Conservation (phyloP, 1,284 basidiomycete species). For the Boletus hoseneyae region DNA sequence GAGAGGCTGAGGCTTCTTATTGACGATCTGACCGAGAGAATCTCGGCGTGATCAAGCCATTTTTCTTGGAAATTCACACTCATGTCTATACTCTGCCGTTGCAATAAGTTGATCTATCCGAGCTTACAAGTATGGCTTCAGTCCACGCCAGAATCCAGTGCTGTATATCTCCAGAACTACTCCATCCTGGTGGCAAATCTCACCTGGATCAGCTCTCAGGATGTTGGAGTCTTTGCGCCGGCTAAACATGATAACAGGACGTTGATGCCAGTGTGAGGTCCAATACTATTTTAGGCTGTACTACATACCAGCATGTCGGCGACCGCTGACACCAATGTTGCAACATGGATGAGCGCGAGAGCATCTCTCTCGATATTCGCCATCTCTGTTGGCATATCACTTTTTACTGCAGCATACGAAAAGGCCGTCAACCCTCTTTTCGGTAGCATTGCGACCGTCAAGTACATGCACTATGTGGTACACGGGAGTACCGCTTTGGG, state of each 20-base stretch:
- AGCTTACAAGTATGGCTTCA: neutral
- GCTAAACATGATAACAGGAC: too few species aligned
- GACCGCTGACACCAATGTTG: conserved; percentile 1
- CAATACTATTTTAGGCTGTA: too few species aligned
- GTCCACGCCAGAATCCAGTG: neutral
- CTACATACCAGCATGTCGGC: conserved; percentile 16
- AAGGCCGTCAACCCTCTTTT: conserved; percentile 44
- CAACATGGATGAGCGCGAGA: conserved; percentile 15
- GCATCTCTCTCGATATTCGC: conserved; percentile 29
- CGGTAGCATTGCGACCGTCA: conserved; percentile 35
- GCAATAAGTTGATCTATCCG: too few species aligned
- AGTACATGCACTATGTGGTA: conserved; percentile 40
- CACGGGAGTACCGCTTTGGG: conserved; percentile 36
- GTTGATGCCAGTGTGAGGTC: too few species aligned
- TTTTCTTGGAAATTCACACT: neutral
- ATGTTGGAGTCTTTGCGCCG: too few species aligned
- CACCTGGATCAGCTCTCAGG: too few species aligned
- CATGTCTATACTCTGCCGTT: too few species aligned
- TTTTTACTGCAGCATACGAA: conserved; percentile 42
- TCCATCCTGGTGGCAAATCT: too few species aligned
- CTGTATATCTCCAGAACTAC: neutral
- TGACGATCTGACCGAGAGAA: conserved; percentile 36
- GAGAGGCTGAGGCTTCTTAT: conserved; percentile 44
- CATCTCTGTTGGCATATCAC: conserved; percentile 35
- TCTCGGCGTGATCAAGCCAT: conserved; percentile 20